These are phyloP conservation scores for Aspergillus tamarii DNA, from an alignment of 2,329 filamentous ascomycete species.

Conservation along the genomic window DNA sequence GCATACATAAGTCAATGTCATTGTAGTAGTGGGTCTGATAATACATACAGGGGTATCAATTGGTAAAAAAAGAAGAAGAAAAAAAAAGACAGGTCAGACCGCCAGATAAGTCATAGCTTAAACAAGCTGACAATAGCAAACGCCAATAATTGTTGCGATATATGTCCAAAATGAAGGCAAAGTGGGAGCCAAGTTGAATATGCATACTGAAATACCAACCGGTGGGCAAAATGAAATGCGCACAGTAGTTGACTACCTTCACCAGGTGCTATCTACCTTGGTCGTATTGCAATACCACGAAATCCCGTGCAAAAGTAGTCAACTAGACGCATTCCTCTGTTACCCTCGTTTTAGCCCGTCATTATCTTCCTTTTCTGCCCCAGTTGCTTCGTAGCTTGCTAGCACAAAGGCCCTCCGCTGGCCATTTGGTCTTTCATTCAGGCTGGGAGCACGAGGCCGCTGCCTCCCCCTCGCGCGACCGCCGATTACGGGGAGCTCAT, in stretches of 20 bases:
- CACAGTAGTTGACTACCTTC: background rate
- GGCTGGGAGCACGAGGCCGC: constrained; percentile 63
- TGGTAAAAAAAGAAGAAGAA: background rate
- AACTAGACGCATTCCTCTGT: background rate
- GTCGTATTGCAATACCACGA: too few relatives aligned
- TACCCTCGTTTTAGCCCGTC: constrained; percentile 15
- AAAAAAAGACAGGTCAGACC: background rate
- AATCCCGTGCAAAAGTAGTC: background rate
- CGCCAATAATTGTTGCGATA: background rate
- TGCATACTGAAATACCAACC: background rate
- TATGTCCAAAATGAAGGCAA: background rate
- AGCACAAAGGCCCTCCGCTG: constrained; percentile 35
- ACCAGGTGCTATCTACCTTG: background rate
- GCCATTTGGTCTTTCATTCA: constrained; percentile 62
- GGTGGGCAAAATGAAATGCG: background rate
- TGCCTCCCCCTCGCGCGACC: constrained; percentile 63
- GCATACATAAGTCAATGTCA: background rate
- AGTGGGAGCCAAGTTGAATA: background rate
- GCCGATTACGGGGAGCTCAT: constrained; percentile 63
- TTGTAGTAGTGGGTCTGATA: constrained; percentile 5
- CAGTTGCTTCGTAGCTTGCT: constrained; percentile 24
- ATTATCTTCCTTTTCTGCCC: constrained; percentile 8
- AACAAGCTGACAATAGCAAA: background rate
- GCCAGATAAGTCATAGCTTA: background rate
- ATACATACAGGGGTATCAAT: constrained; percentile 24